These are phyloP conservation scores for Oryza meyeriana DNA, from an alignment of 176 grass and related monocot species.

Conservation along the genomic window DNA sequence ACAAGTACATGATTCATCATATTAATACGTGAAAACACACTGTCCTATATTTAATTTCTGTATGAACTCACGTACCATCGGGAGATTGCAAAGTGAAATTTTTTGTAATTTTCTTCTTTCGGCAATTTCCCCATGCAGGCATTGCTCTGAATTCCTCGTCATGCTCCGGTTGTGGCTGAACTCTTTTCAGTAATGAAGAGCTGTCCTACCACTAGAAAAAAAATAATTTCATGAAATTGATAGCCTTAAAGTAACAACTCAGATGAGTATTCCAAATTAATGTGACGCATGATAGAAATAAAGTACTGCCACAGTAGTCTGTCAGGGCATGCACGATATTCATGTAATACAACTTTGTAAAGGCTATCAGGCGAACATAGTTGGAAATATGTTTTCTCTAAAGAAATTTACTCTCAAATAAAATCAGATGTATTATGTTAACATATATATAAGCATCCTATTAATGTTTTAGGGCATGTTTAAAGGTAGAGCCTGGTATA, in stretches of 20 bases:
- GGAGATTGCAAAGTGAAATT: neutral
- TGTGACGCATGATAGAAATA: too few species aligned
- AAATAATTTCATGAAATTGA: neutral
- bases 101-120: neutral
- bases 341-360: neutral
- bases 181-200: neutral
- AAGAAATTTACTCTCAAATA: neutral
- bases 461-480: neutral
- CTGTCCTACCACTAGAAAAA: neutral
- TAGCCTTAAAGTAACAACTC: neutral
- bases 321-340: neutral
- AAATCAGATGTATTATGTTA: neutral
- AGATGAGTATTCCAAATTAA: too few species aligned
- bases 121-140: neutral
- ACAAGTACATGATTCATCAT: too few species aligned
- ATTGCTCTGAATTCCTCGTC: neutral
- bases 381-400: neutral
- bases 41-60: neutral
- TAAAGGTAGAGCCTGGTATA: too few species aligned
- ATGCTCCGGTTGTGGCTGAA: neutral
- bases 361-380: neutral
- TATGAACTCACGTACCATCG: neutral
- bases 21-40: neutral
- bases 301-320: neutral
- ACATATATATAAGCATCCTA: neutral